Base-by-base conservation (phyloP, 1,284 basidiomycete species). In the Uromyces viciae-fabae region DNA sequence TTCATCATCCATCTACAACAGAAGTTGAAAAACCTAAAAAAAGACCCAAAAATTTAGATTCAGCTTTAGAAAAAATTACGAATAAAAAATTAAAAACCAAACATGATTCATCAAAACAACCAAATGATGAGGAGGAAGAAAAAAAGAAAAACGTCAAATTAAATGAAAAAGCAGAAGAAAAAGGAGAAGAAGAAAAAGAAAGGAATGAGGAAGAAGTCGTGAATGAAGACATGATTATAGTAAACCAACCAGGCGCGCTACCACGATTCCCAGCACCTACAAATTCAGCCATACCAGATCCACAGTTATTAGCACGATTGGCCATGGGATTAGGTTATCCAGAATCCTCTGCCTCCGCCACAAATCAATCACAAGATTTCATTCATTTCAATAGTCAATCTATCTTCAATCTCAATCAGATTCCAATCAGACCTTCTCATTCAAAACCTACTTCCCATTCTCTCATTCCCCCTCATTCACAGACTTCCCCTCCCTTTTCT, bases 391-490 rank as follows among this genome's bases (percentile, higher is more conserved):
- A 83, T 19, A 82, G 81, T 31, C 82, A 75, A 8, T 74, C 81
- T 8, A 74, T 75, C 0, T 74, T 82, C 4, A 64, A 54, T 19
- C 25, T 80, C 54, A 54, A 73, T 68, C 52, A 75, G 93, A 52
- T 88, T 95, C 17, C 93, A 94, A 84, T 88, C 88, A 82, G 92
- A 91, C 22, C 87, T 94, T 7, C 86, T 92, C n/a, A n/a, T n/a
- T n/a, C n/a, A n/a, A n/a, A n/a, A n/a, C n/a, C n/a, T n/a, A n/a
- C n/a, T n/a, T 36, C 89, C 90, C 82, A 94, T 93, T 49, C 46
- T 49, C 11, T 22, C 22, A 49, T 49, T 11, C 7, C 89, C 91
- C 81, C 85, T 93, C 42, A 88, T 95, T 31, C 88, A 92, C 81
- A 90, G 93, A 40, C 84, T 88, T n/a, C n/a, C n/a, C n/a, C n/a